These are phyloP conservation scores for Leptodermis oblonga DNA, from an alignment of 257 asterid genomes.

Conservation along the genomic window DNA sequence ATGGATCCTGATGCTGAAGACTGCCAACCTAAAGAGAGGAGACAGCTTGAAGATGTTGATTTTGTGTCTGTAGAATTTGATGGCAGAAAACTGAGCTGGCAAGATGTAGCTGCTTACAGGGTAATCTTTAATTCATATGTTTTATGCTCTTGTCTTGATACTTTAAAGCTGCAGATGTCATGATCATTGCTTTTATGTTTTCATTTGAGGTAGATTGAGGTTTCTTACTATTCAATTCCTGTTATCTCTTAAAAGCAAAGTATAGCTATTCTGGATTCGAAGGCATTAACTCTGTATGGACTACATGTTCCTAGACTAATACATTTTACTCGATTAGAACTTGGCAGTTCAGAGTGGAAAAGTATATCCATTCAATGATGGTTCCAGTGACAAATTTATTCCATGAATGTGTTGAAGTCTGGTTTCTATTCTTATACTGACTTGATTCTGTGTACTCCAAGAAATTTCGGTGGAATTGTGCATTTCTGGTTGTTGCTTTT, in stretches of 20 bases:
- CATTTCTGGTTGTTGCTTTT: not conserved
- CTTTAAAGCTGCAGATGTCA: not conserved
- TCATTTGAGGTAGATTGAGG: not conserved
- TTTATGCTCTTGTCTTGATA: not conserved
- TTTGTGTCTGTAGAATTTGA: conserved; percentile 90
- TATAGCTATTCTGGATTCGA: not conserved
- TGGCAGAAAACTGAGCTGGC: conserved; percentile 79
- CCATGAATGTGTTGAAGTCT: not conserved
- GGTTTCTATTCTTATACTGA: not conserved
- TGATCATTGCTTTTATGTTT: not conserved
- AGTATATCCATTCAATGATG: not conserved
- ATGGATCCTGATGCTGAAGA: conserved; percentile 97
- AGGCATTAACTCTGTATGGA: not conserved
- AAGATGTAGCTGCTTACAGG: conserved; percentile 86
- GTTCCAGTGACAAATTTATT: not conserved
- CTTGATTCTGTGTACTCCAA: not conserved
- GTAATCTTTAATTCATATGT: conserved; percentile 27
- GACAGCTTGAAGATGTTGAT: conserved; percentile 97
- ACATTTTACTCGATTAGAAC: no score
- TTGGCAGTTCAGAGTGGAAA: not conserved
- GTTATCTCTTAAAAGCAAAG: not conserved
- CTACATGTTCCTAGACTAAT: not conserved
- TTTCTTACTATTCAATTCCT: not conserved
- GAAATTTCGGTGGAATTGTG: not conserved
- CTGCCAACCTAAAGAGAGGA: conserved; percentile 86